These are phyloP conservation scores for Globisporangium orthogonon DNA, from an alignment of 352 stramenopile genomes.

Conservation along the genomic window DNA sequence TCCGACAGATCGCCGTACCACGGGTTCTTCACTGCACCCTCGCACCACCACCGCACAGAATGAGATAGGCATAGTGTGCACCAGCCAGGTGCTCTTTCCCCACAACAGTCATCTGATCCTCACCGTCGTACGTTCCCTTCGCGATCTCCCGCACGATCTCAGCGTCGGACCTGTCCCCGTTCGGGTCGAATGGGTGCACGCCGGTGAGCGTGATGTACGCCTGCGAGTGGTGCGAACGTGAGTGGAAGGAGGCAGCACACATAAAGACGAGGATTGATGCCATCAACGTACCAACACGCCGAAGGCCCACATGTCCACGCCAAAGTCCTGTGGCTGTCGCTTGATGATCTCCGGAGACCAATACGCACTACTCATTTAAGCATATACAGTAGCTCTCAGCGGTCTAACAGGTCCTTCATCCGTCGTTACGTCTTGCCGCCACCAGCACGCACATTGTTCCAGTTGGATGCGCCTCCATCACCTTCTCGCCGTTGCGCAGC, in stretches of 20 bases:
- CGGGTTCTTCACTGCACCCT: constrained; percentile 44
- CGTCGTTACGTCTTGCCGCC: too few species aligned
- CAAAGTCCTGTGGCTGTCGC: constrained; percentile 55
- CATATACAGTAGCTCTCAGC: too few species aligned
- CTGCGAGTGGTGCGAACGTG: constrained; percentile 9
- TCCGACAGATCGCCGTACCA: constrained; percentile 56
- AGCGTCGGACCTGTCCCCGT: constrained; percentile 59
- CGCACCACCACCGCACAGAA: too few species aligned
- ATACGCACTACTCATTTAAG: constrained; percentile 36
- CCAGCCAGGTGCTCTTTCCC: too few species aligned
- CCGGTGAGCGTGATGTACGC: constrained; percentile 72
- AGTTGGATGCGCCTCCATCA: constrained; percentile 46
- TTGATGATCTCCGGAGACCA: constrained; percentile 79
- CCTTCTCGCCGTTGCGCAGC: constrained; percentile 29
- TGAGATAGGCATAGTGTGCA: too few species aligned
- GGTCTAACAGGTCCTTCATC: too few species aligned
- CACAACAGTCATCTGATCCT: neutral
- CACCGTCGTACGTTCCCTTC: constrained; percentile 54
- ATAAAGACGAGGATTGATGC: neutral
- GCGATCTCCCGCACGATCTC: constrained; percentile 62
- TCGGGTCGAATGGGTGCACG: constrained; percentile 72
- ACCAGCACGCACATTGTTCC: constrained; percentile 50
- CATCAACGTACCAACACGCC: constrained; percentile 42
- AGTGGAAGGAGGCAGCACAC: neutral
- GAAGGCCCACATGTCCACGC: constrained; percentile 79